Conservation (phyloP, 208 protist genomes). For the Wallacemonas rigidus region DNA sequence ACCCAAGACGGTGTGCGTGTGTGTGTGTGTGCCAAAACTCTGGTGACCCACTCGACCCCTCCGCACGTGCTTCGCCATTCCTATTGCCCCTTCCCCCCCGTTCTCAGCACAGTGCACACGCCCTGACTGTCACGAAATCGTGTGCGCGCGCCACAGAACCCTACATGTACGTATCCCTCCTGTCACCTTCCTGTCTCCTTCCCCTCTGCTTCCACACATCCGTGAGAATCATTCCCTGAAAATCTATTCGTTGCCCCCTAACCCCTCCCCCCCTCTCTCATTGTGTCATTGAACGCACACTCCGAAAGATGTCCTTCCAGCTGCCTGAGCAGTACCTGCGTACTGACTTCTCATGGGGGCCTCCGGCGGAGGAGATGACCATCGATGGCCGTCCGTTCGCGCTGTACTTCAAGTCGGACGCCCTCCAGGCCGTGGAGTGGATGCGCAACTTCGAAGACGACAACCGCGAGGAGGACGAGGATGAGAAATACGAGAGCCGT, state of each 20-base stretch:
- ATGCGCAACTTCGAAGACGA: constrained; percentile 32
- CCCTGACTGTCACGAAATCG: neutral
- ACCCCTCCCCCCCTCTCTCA: neutral
- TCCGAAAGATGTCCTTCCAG: constrained; percentile 60
- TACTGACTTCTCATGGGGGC: constrained; percentile 78
- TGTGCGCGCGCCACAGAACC: neutral
- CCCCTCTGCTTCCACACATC: neutral
- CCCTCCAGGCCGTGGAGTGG: constrained; percentile 58
- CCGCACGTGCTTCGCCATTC: too few species aligned
- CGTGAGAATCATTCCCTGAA: too few species aligned
- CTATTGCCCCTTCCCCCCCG: too few species aligned
- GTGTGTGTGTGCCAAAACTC: too few species aligned
- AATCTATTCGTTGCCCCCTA: neutral
- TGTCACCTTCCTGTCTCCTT: neutral
- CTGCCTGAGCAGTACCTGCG: constrained; percentile 78
- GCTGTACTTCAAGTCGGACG: constrained; percentile 71
- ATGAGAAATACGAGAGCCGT: constrained; percentile 32
- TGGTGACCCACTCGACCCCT: too few species aligned
- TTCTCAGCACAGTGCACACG: too few species aligned
- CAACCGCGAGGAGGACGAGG: constrained; percentile 34
- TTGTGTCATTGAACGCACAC: neutral
- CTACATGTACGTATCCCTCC: neutral
- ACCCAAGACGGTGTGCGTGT: too few species aligned
- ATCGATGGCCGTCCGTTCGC: constrained; percentile 57
- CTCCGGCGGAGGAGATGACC: constrained; percentile 71